A percentile compares a stretch with the other conserved stretches of the same genome.
Evolutionary conservation across 2,329 filamentous ascomycete species (phyloP).

Genomic region (Calonectria multiphialidica): DNA sequence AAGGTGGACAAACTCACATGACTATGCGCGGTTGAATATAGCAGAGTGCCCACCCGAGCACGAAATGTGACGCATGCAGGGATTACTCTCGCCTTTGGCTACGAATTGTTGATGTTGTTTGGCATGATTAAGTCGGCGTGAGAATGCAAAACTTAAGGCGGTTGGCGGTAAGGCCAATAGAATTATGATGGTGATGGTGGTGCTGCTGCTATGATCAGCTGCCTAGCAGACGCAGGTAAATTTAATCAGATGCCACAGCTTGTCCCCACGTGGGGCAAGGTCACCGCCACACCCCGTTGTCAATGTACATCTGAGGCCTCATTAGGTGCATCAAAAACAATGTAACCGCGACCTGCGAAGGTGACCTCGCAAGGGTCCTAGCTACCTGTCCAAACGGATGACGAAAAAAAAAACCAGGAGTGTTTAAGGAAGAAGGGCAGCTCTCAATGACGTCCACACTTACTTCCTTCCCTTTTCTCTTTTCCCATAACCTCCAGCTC

Average conservation of each 20-base stretch:
- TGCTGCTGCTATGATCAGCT: not conserved
- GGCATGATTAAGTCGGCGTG: no score
- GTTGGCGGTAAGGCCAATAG: no score
- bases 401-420: not conserved
- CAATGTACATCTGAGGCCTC: not conserved
- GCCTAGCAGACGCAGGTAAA: not conserved
- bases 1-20: not conserved
- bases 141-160: no score
- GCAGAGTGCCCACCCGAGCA: no score
- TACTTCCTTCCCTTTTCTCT: not conserved
- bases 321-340: not conserved
- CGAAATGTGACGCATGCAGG: no score
- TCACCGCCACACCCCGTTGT: not conserved
- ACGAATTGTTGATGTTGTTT: no score
- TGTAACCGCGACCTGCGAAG: not conserved
- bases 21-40: no score
- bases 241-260: not conserved
- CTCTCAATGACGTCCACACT: not conserved
- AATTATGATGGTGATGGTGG: no score
- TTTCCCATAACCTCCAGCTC: not conserved
- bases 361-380: not conserved
- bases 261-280: constrained; percentile 23
- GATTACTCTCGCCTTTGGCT: no score
- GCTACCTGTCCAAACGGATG: not conserved
- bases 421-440: not conserved